Base-by-base conservation (phyloP, 2,329 filamentous ascomycete species). In the Aspergillus latus region DNA sequence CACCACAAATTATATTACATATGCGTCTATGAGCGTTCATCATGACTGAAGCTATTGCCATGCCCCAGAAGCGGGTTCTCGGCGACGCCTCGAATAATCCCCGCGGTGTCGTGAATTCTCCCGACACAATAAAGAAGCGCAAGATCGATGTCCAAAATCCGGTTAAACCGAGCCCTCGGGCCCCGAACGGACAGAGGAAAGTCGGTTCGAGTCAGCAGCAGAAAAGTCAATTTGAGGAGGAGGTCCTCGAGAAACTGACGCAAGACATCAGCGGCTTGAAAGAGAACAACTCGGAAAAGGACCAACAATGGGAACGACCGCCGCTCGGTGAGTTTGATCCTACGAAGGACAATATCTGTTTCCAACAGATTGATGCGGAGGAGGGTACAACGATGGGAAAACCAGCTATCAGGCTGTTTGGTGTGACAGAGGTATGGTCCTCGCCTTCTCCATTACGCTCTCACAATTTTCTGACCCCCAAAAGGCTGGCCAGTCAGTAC, bases 331-430 rank as follows among this genome's bases (percentile, higher is more conserved):
- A 81, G 63, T 89, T 88, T 67, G 78, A 88, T 58, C 81, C 87
- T 7, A 71, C 82, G 51, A 84, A 76, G 36, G 85, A 94, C 62
- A 87, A 78, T 62, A 79, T 99, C n/a, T 86, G 84, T 62, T 97
- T 99, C 69, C 94, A 99, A 76, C 89, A 95, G 68, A 99, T 99
- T 64, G 95, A 99, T 68, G 88, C 86, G 1, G 92, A 97, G 70
- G 93, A 99, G 72, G 93, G 94, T 16, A 89, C 86, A 3, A 74
- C 97, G 1, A 79, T 88, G 70, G 89, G 89, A 48, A 87, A 81
- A 68, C 80, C 90, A 0, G 88, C 90, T 0, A 84, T 99, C 56
- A 95, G 94, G 78, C 82, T 99, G 16, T 99, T 97, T 75, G 94
- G 94, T 66, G 92, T 97, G 3, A 96, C 91, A 34, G 86, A 89